phyloP scores from a whole-genome alignment of 1,284 basidiomycete genomes.

The Irpex rosettiformis region DNA sequence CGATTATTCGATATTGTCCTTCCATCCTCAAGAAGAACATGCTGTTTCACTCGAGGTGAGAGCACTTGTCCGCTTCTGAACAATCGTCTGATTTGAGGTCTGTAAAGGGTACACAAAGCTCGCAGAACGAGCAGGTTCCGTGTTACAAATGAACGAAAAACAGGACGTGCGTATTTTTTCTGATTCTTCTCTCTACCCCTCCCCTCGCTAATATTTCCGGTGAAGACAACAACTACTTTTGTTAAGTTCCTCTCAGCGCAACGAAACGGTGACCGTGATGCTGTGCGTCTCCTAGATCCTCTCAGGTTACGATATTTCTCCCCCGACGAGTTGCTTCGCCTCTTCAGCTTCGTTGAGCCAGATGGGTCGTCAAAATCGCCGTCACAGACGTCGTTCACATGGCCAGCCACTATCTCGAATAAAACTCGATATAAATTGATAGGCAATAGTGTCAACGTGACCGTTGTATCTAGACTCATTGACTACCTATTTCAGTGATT shows the following conservation, averaged over 20 bases:
- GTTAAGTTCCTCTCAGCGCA: constrained; percentile 51
- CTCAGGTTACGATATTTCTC: constrained; percentile 69
- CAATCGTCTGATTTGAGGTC: not conserved
- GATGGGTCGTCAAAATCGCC: constrained; percentile 20
- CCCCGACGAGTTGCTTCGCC: constrained; percentile 62
- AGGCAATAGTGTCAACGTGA: constrained; percentile 78
- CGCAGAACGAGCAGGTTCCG: constrained; percentile 71
- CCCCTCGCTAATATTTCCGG: not conserved
- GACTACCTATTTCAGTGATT: constrained; percentile 43
- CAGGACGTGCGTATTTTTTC: constrained; percentile 50
- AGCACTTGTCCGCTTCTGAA: not conserved
- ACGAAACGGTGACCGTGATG: constrained; percentile 33
- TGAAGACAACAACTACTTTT: constrained; percentile 61
- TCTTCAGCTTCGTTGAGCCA: constrained; percentile 53
- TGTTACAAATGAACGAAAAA: constrained; percentile 64
- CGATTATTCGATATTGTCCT: constrained; percentile 73
- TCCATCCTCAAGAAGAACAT: constrained; percentile 57
- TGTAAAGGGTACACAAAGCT: constrained; percentile 65
- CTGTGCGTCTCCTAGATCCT: constrained; percentile 52
- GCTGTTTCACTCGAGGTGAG: constrained; percentile 75
- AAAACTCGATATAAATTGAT: constrained; percentile 72
- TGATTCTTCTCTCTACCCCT: not conserved
- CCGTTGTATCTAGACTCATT: constrained; percentile 56
- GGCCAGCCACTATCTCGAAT: constrained; percentile 55
- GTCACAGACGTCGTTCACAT: constrained; percentile 40